Evolutionary conservation across 1,284 basidiomycete species (phyloP).

Genomic region (Ceratobasidium sp.): DNA sequence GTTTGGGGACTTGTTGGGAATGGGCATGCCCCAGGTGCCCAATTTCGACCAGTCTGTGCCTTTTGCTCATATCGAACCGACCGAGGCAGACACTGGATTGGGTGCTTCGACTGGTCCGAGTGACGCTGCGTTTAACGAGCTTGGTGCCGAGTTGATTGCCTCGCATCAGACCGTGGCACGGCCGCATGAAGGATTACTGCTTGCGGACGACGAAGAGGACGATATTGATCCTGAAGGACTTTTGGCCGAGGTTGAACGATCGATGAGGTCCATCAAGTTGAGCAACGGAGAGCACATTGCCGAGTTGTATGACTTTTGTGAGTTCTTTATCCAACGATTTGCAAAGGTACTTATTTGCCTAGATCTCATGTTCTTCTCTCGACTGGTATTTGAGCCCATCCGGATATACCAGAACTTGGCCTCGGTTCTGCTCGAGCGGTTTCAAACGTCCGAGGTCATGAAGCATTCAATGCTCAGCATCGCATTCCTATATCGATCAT

Average conservation of each 20-base stretch:
- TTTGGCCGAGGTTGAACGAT: slow-evolving; percentile 30
- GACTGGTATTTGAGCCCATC: slow-evolving; percentile 33
- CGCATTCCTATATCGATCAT: slow-evolving; percentile 28
- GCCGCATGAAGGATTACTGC: slow-evolving; percentile 31
- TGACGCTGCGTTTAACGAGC: slow-evolving; percentile 33
- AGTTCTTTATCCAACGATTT: not conserved
- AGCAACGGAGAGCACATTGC: slow-evolving; percentile 16
- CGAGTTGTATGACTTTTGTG: slow-evolving; percentile 34
- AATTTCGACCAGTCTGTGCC: slow-evolving; percentile 15
- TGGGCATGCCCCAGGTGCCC: slow-evolving; percentile 12
- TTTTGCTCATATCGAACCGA: slow-evolving; percentile 30
- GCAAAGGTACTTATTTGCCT: not conserved
- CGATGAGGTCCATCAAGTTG: slow-evolving; percentile 28
- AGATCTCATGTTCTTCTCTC: slow-evolving; percentile 36
- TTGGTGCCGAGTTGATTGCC: slow-evolving; percentile 35
- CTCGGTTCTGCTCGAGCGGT: slow-evolving; percentile 31
- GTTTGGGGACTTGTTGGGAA: slow-evolving; percentile 21
- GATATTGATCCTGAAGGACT: slow-evolving; percentile 35
- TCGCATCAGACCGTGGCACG: slow-evolving; percentile 26
- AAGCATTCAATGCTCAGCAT: slow-evolving; percentile 30
- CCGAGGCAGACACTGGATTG: slow-evolving; percentile 8
- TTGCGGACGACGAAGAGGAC: slow-evolving; percentile 35
- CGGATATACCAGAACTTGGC: slow-evolving; percentile 36
- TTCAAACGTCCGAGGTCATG: slow-evolving; percentile 33
- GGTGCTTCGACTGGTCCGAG: not conserved